Base-by-base conservation (phyloP, 2,329 filamentous ascomycete species). In the Xylariomycetidae sp. region DNA sequence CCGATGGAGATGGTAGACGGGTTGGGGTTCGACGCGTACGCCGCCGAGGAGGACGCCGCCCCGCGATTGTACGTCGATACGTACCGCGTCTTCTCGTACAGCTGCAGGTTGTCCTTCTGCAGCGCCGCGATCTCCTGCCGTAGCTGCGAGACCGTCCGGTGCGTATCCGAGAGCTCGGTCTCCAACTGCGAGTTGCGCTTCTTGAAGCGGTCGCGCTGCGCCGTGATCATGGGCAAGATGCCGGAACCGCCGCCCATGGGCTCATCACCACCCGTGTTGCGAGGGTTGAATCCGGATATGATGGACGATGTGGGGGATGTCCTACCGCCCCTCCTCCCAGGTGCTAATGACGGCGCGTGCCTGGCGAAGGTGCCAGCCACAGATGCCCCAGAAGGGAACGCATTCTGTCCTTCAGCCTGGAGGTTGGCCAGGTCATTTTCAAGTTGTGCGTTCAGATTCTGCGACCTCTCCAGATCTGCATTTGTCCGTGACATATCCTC, bases 31-130 rank as follows among this genome's bases (percentile, higher is more conserved):
- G 69, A 68, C 23, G 73, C 69, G 44, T 70, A 74, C 26, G 70
- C 70, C 25, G 79, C 83, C n/a, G 79, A 78, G 10, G 79, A 79
- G 10, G 79, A 76, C 24, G 65, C 61, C 10, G 72, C 74, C 28
- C 74, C 74, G 33, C 89, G 79, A 58, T 82, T 94, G 67, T 95
- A 98, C 3, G 86, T 89, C 6, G 88, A 95, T 16, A 96, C 80
- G 57, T 98, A 98, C 47, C 92, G 79, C 13, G 90, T 95, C 72
- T 96, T 98, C 61, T 98, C 92, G 59, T 98, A 98, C 6, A 98
- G 72, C 49, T 84, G 88, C 22, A 98, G 71, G 56, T 98, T 98
- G 61, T 98, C 92, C 58, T 89, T 94, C 55, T 98, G 93, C 25
- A 98, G 68, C 2, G 88, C 86, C 5, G 88, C 82, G 39, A 96